Evolutionary conservation across 495 filamentous ascomycete genomes (phyloP).

Genomic region (Rhizodiscina lignyota): DNA sequence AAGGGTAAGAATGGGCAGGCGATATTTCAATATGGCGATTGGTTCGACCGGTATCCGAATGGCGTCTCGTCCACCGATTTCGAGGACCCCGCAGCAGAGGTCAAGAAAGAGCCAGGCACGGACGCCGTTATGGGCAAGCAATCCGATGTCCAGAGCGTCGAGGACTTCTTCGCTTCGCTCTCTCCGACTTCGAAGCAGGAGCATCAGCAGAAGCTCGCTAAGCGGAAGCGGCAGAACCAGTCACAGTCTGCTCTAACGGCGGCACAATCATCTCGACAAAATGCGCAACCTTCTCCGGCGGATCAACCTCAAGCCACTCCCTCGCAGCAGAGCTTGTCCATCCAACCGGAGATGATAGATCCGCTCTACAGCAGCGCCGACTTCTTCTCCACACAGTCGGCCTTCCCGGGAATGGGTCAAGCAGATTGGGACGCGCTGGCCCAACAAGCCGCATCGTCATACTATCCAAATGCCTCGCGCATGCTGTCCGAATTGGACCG

Average conservation of each 20-base stretch:
- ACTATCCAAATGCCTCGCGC: no score
- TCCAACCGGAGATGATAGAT: constrained; percentile 5
- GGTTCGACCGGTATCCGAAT: constrained; percentile 91
- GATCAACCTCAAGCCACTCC: no score
- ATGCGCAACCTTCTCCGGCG: constrained; percentile 2
- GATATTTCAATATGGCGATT: constrained; percentile 95
- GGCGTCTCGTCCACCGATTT: constrained; percentile 73
- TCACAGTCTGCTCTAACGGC: constrained; percentile 1
- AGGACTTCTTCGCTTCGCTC: constrained; percentile 82
- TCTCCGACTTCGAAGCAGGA: constrained; percentile 43
- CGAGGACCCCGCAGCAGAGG: constrained; percentile 52
- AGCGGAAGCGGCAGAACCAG: constrained; percentile 3
- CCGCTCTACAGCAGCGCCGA: background rate
- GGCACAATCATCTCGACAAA: constrained; percentile 3
- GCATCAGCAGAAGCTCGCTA: constrained; percentile 22
- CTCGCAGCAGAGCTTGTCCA: background rate
- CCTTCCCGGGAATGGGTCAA: no score
- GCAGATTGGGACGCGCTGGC: no score
- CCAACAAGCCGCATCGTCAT: no score
- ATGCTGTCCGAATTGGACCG: no score
- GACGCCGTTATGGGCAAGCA: constrained; percentile 74
- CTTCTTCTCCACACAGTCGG: no score
- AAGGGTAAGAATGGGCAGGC: constrained; percentile 13
- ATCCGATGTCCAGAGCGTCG: constrained; percentile 78
- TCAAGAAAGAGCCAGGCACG: constrained; percentile 53